phyloP scores from a whole-genome alignment of 2,329 filamentous ascomycete species.

The Thelonectria olida region DNA sequence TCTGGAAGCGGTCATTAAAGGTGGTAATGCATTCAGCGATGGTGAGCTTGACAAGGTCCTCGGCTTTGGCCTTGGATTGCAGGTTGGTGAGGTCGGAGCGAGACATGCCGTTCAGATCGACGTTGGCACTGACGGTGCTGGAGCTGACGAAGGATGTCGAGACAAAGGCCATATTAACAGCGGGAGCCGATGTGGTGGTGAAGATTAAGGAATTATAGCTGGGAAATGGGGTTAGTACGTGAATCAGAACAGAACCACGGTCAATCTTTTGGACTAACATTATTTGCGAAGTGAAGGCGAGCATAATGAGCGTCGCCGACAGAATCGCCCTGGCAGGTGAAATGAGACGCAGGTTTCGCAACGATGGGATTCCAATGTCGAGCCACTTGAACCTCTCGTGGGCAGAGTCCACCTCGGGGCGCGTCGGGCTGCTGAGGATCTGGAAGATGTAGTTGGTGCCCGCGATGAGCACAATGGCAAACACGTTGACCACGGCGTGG shows the following conservation, averaged over 20 bases:
- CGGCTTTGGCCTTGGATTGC: constrained; percentile 20
- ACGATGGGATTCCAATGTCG: constrained; percentile 63
- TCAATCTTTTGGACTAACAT: constrained; percentile 50
- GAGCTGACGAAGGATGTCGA: constrained; percentile 24
- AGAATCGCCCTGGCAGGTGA: constrained; percentile 51
- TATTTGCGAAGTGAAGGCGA: constrained; percentile 58
- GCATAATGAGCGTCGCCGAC: constrained; percentile 50
- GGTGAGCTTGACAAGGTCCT: constrained; percentile 18
- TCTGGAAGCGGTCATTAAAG: constrained; percentile 25
- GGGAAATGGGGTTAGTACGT: constrained; percentile 5
- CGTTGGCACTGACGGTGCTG: constrained; percentile 7
- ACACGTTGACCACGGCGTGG: constrained; percentile 55
- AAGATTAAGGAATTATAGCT: constrained; percentile 64
- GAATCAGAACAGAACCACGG: not conserved
- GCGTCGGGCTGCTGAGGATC: constrained; percentile 63
- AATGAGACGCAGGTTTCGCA: constrained; percentile 58
- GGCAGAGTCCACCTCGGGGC: constrained; percentile 56
- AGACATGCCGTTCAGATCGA: constrained; percentile 18
- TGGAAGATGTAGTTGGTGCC: constrained; percentile 64
- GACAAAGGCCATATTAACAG: constrained; percentile 24
- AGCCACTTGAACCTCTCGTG: constrained; percentile 59
- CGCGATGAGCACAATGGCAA: constrained; percentile 54
- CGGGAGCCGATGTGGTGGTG: constrained; percentile 46
- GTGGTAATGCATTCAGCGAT: constrained; percentile 18
- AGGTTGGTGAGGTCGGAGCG: constrained; percentile 17